Evolutionary conservation across 352 stramenopile species (phyloP), one percentile per base, ranked within the genome.

Genomic region (Pythium coloratum): DNA sequence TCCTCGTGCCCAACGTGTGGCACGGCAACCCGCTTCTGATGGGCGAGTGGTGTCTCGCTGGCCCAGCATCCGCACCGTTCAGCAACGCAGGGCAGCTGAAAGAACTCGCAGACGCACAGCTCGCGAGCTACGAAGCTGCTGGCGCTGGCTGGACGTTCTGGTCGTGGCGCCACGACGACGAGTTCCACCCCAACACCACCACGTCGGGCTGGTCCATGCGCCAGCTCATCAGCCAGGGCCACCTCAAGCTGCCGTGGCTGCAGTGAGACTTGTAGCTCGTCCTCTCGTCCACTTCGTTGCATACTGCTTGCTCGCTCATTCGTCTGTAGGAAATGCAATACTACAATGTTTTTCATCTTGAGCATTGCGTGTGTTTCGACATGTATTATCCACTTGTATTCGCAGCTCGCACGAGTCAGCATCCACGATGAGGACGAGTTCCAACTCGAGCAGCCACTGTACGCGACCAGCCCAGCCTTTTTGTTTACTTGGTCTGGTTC

Each of bases 401-500:
- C 46, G 46, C 46, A 14, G 46, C n/a, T 16, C 2, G 6, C 4
- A 12, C 18, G 20, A 12, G 46, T 16, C 7, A 14, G n/a, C 46
- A 12, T 32, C 30, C 18, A 6, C 14, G n/a, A 53, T 6, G 46
- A 53, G 18, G n/a, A 32, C 8, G n/a, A 40, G 34, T 10, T 13
- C 13, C 42, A 47, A 18, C 18, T 30, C 24, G n/a, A 30, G 6
- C 40, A 47, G 40, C 40, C 1, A 47, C 5, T n/a, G 40, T 47
- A 47, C n/a, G n/a, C n/a, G 12, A 12, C 40, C 14, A 16, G 14
- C 14, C 34, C 28, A 30, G 28, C 28, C 3, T 30, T 30, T 1
- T 30, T 30, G 3, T 65, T 64, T 58, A 46, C 76, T 98, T 98
- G 66, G 94, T 99, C 83, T 99, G 96, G 77, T 98, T 98, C 76